phyloP scores from a whole-genome alignment of 2,329 filamentous ascomycete genomes.

The Microdochium trichocladiopsis region DNA sequence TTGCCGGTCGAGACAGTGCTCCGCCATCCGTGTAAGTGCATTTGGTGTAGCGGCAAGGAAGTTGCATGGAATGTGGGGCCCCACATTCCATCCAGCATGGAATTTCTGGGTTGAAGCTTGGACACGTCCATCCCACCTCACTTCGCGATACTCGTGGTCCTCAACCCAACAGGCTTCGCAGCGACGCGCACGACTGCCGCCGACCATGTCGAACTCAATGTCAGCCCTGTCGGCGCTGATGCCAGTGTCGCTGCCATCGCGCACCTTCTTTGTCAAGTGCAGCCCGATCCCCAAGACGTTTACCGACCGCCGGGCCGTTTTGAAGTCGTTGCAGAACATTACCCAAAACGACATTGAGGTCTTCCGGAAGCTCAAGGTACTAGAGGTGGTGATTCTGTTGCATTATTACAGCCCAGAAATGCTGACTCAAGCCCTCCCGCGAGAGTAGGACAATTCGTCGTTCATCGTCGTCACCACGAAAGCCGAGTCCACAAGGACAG shows the following conservation, averaged over 20 bases:
- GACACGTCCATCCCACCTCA: too few relatives aligned
- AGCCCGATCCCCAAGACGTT: conserved; percentile 43
- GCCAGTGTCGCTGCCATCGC: conserved; percentile 15
- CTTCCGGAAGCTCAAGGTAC: conserved; percentile 40
- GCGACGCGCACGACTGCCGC: background rate
- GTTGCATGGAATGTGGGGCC: too few relatives aligned
- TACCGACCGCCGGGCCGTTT: conserved; percentile 46
- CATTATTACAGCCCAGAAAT: background rate
- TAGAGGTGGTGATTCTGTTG: conserved; percentile 1
- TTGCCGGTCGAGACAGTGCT: too few relatives aligned
- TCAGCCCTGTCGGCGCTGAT: conserved; percentile 19
- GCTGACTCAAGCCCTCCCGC: background rate
- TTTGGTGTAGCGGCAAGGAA: too few relatives aligned
- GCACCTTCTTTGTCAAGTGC: conserved; percentile 40
- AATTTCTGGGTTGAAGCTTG: too few relatives aligned
- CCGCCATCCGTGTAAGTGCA: too few relatives aligned
- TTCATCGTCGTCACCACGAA: conserved; percentile 43
- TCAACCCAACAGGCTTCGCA: too few relatives aligned
- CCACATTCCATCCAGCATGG: too few relatives aligned
- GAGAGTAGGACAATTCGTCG: conserved; percentile 33
- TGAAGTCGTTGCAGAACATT: conserved; percentile 42
- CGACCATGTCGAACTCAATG: conserved; percentile 10
- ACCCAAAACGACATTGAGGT: conserved; percentile 32
- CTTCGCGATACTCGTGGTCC: too few relatives aligned
- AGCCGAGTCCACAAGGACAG: conserved; percentile 25